Evolutionary conservation across 2,329 filamentous ascomycete genomes (phyloP).

Genomic region (Hawksworthiomyces lignivorus): DNA sequence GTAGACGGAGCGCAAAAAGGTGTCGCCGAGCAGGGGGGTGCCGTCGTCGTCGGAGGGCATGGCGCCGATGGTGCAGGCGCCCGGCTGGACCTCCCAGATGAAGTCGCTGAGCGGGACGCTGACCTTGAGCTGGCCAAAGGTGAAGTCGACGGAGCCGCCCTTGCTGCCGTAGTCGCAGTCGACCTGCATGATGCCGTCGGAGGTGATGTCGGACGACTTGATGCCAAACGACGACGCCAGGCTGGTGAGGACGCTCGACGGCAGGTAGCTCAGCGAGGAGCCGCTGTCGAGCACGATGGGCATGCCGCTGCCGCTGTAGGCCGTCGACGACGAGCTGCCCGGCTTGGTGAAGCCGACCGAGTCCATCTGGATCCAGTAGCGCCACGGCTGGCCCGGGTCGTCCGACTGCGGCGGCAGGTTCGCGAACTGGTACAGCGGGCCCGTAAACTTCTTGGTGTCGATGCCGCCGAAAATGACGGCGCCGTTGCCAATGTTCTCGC

Average conservation of each 20-base stretch:
- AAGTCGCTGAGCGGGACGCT: constrained; percentile 32
- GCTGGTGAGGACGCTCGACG: constrained; percentile 41
- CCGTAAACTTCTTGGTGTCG: constrained; percentile 37
- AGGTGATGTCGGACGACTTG: constrained; percentile 29
- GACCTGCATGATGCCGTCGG: constrained; percentile 17
- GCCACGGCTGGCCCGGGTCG: constrained; percentile 15
- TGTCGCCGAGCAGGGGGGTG: constrained; percentile 20
- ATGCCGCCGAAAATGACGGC: constrained; percentile 36
- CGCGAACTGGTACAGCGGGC: constrained; percentile 23
- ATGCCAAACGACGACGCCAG: constrained; percentile 35
- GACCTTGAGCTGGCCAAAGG: constrained; percentile 29
- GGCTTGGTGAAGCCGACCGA: constrained; percentile 26
- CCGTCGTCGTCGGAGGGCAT: constrained; percentile 8
- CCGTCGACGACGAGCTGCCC: constrained; percentile 17
- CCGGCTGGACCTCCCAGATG: constrained; percentile 17
- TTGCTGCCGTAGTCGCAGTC: constrained; percentile 24
- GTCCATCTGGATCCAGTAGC: constrained; percentile 36
- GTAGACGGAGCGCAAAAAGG: constrained; percentile 20
- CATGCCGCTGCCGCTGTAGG: constrained; percentile 25
- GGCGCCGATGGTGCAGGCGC: constrained; percentile 17
- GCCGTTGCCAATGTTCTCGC: constrained; percentile 17
- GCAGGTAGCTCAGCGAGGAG: constrained; percentile 59
- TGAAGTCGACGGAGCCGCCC: constrained; percentile 29
- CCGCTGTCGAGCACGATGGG: constrained; percentile 57
- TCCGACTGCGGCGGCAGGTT: constrained; percentile 21